Evolutionary conservation across 768 basidiomycete genomes (phyloP).

Genomic region (Kwoniella dendrophila): DNA sequence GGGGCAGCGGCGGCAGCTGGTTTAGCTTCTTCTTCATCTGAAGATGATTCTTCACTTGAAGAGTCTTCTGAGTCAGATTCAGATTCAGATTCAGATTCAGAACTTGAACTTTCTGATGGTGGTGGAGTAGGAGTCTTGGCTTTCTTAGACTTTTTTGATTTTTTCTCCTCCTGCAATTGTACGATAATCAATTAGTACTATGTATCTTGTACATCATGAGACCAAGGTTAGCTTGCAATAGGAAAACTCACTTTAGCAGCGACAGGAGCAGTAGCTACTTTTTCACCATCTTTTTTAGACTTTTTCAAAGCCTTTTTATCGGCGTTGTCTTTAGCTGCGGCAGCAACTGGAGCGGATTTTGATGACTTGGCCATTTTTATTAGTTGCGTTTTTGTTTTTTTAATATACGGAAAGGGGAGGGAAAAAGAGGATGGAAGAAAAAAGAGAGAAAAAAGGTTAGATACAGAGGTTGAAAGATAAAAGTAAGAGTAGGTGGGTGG

Average conservation of each 20-base stretch:
- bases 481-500: conserved; percentile 5
- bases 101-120: conserved; percentile 33
- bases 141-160: conserved; percentile 46
- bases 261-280: conserved; percentile 30
- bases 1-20: conserved; percentile 36
- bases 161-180: conserved; percentile 29
- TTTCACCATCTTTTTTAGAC: conserved; percentile 42
- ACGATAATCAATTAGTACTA: background rate
- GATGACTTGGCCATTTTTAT: conserved; percentile 47
- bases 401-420: conserved; percentile 4
- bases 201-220: background rate
- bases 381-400: conserved; percentile 12
- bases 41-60: conserved; percentile 27
- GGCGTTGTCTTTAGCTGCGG: conserved; percentile 43
- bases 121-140: conserved; percentile 41
- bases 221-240: background rate
- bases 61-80: conserved; percentile 31
- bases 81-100: conserved; percentile 37
- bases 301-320: conserved; percentile 47
- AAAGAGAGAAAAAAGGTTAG: conserved; percentile 11
- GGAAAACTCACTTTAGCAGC: conserved; percentile 30
- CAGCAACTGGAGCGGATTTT: conserved; percentile 40
- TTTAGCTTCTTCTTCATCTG: conserved; percentile 52
- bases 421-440: conserved; percentile 10
- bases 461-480: conserved; percentile 5